Percentiles rank a stretch among this genome's conserved stretches.
Evolutionary conservation across 805 yeast species (phyloP).

Genomic region (Blastobotrys chiropterorum): DNA sequence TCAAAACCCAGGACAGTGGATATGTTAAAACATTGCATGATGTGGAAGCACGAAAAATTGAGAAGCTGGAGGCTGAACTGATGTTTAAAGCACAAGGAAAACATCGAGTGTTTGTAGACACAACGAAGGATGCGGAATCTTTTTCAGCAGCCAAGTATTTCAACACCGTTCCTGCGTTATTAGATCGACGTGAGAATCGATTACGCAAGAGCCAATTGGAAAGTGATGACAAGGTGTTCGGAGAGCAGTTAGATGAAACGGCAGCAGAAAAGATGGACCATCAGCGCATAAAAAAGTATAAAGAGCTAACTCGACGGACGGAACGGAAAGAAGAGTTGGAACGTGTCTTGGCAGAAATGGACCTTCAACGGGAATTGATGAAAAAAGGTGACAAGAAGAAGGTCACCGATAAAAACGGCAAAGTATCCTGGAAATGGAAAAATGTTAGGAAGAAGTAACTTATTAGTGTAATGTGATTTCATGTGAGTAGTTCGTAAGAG

Average conservation of each 20-base stretch:
- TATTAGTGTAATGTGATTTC: too few relatives aligned
- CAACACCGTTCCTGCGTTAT: constrained; percentile 59
- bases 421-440: constrained; percentile 76
- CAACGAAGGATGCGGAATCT: constrained; percentile 44
- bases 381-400: constrained; percentile 84
- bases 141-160: constrained; percentile 65
- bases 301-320: constrained; percentile 55
- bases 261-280: constrained; percentile 19
- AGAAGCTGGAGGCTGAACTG: constrained; percentile 40
- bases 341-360: constrained; percentile 66
- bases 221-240: constrained; percentile 11
- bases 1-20: constrained; percentile 87
- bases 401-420: constrained; percentile 58
- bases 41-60: constrained; percentile 60
- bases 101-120: constrained; percentile 83
- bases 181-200: constrained; percentile 66
- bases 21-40: constrained; percentile 74
- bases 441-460: constrained; percentile 37
- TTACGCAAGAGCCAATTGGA: constrained; percentile 55
- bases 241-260: not conserved
- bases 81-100: constrained; percentile 47
- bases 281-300: constrained; percentile 44
- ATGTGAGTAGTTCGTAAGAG: too few relatives aligned
- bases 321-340: constrained; percentile 64
- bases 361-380: constrained; percentile 79